These are phyloP conservation scores for Ceratobasidium sp. DNA, from an alignment of 1,284 basidiomycete genomes.

Conservation along the genomic window DNA sequence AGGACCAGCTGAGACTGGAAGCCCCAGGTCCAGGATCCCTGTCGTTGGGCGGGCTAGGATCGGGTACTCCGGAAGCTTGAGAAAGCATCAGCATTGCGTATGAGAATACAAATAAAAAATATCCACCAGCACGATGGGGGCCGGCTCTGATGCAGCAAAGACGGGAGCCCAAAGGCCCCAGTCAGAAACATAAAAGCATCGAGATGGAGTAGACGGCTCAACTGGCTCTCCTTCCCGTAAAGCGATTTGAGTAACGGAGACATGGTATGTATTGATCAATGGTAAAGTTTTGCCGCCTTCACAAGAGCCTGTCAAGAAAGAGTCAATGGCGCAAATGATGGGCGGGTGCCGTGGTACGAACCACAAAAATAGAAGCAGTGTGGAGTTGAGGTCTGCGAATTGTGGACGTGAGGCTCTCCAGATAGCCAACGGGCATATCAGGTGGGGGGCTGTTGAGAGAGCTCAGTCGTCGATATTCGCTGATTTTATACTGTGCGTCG, in stretches of 20 bases:
- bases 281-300: conserved; percentile 12
- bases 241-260: not conserved
- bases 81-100: no score
- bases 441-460: not conserved
- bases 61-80: no score
- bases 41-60: no score
- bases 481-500: not conserved
- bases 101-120: no score
- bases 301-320: not conserved
- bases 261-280: not conserved
- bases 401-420: not conserved
- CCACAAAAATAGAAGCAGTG: conserved; percentile 3
- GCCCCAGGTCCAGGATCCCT: no score
- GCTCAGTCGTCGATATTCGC: not conserved
- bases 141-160: no score
- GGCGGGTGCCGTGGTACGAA: not conserved
- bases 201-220: no score
- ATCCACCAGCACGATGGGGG: no score
- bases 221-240: not conserved
- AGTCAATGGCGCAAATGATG: not conserved
- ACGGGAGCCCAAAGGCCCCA: no score
- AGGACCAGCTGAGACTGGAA: no score
- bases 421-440: not conserved
- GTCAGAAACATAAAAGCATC: no score
- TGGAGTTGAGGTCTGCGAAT: not conserved